Evolutionary conservation across 805 yeast genomes (phyloP).

Genomic region (Wickerhamomyces subpelliculosus): DNA sequence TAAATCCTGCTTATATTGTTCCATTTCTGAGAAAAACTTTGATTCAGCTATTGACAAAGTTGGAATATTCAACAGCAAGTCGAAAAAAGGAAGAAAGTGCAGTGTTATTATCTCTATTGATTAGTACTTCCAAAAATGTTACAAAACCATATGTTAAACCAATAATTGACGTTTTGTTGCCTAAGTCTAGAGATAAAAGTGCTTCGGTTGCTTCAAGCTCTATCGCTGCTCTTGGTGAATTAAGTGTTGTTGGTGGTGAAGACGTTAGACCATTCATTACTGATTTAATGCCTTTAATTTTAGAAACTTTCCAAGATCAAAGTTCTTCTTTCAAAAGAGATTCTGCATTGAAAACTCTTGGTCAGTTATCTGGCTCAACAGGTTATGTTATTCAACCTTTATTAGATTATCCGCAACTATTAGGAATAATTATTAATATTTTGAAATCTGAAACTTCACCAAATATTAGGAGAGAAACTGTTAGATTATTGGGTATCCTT

Average conservation of each 20-base stretch:
- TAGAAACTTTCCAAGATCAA: conserved; percentile 88
- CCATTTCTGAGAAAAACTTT: conserved; percentile 86
- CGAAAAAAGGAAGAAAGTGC: conserved; percentile 86
- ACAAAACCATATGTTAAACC: conserved; percentile 89
- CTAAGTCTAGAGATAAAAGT: conserved; percentile 64
- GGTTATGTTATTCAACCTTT: conserved; percentile 95
- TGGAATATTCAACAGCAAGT: conserved; percentile 74
- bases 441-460: conserved; percentile 75
- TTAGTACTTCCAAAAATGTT: conserved; percentile 72
- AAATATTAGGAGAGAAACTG: conserved; percentile 77
- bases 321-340: conserved; percentile 82
- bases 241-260: conserved; percentile 84
- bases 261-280: conserved; percentile 67
- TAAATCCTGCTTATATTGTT: conserved; percentile 93
- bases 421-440: conserved; percentile 76
- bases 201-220: conserved; percentile 85
- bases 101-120: conserved; percentile 60
- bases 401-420: conserved; percentile 81
- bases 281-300: conserved; percentile 77
- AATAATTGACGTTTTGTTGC: conserved; percentile 76
- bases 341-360: conserved; percentile 81
- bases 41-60: conserved; percentile 75
- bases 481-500: conserved; percentile 79
- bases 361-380: conserved; percentile 83
- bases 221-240: conserved; percentile 80